Conservation (phyloP, 345 rosid species). For the Eucalyptus grandis region DNA sequence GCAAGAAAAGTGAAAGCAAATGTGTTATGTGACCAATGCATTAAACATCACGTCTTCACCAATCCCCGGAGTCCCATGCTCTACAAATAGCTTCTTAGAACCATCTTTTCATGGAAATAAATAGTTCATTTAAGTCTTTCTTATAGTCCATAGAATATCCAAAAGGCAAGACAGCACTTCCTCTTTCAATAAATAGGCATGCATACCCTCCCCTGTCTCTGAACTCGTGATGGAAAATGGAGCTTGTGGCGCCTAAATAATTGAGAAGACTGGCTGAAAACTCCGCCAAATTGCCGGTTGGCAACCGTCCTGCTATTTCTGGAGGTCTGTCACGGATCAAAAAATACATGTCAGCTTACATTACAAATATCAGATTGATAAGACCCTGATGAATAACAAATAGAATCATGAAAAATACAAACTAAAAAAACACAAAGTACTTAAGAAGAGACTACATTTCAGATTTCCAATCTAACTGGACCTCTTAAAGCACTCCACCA, state of each 20-base stretch:
- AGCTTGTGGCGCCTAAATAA: background rate
- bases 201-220: constrained; percentile 11
- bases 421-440: background rate
- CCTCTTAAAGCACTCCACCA: background rate
- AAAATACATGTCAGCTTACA: background rate
- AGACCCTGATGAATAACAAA: background rate
- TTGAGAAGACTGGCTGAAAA: background rate
- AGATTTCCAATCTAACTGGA: background rate
- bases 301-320: background rate
- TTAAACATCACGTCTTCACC: background rate
- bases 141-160: background rate
- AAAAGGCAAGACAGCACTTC: background rate
- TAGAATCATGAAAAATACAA: background rate
- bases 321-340: constrained; percentile 11
- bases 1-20: background rate
- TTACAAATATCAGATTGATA: background rate
- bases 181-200: background rate
- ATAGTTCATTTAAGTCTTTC: background rate
- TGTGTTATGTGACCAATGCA: background rate
- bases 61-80: background rate
- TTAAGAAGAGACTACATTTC: background rate
- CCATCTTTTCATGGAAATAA: background rate
- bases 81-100: background rate
- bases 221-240: constrained; percentile 3
- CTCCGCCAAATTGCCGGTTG: background rate